Evolutionary conservation across 2,329 filamentous ascomycete species (phyloP).

Genomic region (Penicillium sp.): DNA sequence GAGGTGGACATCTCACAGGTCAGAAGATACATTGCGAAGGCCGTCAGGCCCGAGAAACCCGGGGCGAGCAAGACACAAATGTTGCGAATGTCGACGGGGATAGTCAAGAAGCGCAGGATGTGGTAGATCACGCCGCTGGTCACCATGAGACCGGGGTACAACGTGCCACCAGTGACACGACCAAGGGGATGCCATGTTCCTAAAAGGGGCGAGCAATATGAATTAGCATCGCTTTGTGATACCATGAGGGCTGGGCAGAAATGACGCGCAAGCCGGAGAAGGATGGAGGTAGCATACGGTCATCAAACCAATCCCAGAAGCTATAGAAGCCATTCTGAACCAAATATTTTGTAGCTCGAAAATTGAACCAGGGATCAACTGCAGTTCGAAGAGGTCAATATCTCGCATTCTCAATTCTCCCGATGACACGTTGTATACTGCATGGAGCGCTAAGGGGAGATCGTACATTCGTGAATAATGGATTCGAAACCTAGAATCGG

Average conservation of each 20-base stretch:
- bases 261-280: constrained; percentile 8
- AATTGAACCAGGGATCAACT: constrained; percentile 99
- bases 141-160: constrained; percentile 98
- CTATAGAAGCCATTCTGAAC: constrained; percentile 96
- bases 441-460: constrained; percentile 9
- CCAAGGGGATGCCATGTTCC: constrained; percentile 98
- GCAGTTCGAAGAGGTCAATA: constrained; percentile 28
- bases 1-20: constrained; percentile 98
- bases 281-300: constrained; percentile 59
- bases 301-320: constrained; percentile 99
- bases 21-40: constrained; percentile 87
- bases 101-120: constrained; percentile 76
- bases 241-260: constrained; percentile 1
- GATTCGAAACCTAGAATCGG: constrained; percentile 76
- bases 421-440: constrained; percentile 9
- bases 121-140: constrained; percentile 98
- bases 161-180: constrained; percentile 95
- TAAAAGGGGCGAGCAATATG: constrained; percentile 32
- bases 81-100: constrained; percentile 97
- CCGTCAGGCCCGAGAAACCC: constrained; percentile 89
- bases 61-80: constrained; percentile 96
- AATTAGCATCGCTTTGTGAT: constrained; percentile 18
- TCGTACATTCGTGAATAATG: constrained; percentile 99
- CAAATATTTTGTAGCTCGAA: constrained; percentile 95
- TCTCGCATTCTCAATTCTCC: constrained; percentile 12